phyloP scores from a whole-genome alignment of 495 filamentous ascomycete genomes.

The Penicillium psychrofluorescens region DNA sequence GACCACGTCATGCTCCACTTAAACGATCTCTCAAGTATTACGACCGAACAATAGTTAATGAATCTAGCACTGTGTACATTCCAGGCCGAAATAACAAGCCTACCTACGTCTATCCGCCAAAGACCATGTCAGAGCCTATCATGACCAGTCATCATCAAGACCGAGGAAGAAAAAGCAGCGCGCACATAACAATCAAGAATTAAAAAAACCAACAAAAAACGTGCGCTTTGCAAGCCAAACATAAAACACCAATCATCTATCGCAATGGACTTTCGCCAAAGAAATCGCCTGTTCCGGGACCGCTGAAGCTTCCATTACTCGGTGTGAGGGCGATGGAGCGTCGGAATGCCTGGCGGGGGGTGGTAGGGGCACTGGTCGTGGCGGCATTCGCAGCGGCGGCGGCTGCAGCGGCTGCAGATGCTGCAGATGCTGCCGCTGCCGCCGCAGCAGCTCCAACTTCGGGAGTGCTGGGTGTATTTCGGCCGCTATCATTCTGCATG shows the following conservation, averaged over 20 bases:
- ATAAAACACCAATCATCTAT: slow-evolving; percentile 8
- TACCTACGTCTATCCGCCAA: slow-evolving; percentile 1
- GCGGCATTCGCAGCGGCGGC: slow-evolving; percentile 1
- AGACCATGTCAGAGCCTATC: not conserved
- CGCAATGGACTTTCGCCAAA: slow-evolving; percentile 38
- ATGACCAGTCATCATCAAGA: not conserved
- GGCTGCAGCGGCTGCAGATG: not conserved
- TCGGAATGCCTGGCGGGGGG: slow-evolving; percentile 38
- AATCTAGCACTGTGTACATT: no score
- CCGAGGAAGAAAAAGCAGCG: not conserved
- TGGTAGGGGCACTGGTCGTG: slow-evolving; percentile 32
- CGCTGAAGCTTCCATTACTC: slow-evolving; percentile 38
- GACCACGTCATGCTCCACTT: slow-evolving; percentile 34
- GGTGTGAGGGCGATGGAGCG: slow-evolving; percentile 41
- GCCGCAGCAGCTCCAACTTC: slow-evolving; percentile 15
- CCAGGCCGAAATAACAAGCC: no score
- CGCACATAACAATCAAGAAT: not conserved
- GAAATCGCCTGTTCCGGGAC: slow-evolving; percentile 34
- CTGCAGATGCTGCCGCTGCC: slow-evolving; percentile 1
- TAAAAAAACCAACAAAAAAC: not conserved
- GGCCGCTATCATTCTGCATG: slow-evolving; percentile 35
- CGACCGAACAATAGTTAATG: no score
- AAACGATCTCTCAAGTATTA: no score
- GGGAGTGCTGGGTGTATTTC: slow-evolving; percentile 36
- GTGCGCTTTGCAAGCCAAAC: not conserved